Conservation (phyloP, 495 filamentous ascomycete species). For the Trichoderma gamsii region DNA sequence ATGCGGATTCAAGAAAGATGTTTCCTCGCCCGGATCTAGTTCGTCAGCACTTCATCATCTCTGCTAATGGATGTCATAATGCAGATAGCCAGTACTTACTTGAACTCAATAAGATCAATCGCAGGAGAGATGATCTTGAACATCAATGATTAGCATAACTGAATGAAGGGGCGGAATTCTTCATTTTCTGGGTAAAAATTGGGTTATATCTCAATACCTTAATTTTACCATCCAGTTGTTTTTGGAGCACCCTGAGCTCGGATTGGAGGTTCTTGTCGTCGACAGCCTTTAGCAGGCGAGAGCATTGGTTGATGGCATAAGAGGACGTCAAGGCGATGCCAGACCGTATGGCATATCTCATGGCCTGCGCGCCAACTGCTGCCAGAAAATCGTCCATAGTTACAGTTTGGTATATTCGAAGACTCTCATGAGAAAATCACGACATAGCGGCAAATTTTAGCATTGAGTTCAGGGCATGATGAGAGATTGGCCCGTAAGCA, state of each 20-base stretch:
- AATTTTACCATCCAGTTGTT: constrained; percentile 76
- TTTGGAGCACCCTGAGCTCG: constrained; percentile 66
- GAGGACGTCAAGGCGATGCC: constrained; percentile 81
- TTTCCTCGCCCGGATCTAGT: constrained; percentile 85
- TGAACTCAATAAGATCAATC: constrained; percentile 90
- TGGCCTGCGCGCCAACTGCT: constrained; percentile 64
- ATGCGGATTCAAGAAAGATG: constrained; percentile 82
- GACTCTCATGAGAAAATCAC: not conserved
- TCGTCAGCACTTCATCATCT: constrained; percentile 19
- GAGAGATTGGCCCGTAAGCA: not conserved
- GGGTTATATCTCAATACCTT: constrained; percentile 43
- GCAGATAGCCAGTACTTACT: constrained; percentile 44
- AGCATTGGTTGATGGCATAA: constrained; percentile 78
- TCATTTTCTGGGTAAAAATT: not conserved
- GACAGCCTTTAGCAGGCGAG: constrained; percentile 65
- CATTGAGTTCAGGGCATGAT: not conserved
- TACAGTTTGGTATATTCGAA: no score
- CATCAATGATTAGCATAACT: not conserved
- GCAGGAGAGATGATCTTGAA: constrained; percentile 78
- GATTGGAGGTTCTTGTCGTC: constrained; percentile 59
- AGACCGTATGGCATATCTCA: constrained; percentile 89
- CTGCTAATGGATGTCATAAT: not conserved
- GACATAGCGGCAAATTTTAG: not conserved
- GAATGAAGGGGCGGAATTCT: not conserved
- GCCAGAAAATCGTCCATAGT: constrained; percentile 73